Percentiles rank a stretch among this genome's conserved stretches.
Evolutionary conservation across 106 monocot species (phyloP).

Genomic region (Chionographis japonica): DNA sequence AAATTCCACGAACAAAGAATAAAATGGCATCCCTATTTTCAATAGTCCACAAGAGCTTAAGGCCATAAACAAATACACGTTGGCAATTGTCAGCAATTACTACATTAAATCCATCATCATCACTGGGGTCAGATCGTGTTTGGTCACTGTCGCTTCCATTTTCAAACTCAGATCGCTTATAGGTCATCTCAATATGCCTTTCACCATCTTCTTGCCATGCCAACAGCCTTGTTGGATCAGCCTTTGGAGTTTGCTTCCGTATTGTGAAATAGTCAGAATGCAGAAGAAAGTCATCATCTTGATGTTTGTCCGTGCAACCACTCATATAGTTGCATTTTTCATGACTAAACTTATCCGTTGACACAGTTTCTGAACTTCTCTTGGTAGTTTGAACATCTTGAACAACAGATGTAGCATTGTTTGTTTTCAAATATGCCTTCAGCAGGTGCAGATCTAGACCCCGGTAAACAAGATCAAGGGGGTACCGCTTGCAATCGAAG

Average conservation of each 20-base stretch:
- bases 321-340: slow-evolving; percentile 24
- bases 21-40: slow-evolving; percentile 93
- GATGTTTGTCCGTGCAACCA: slow-evolving; percentile 42
- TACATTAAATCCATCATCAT: slow-evolving; percentile 97
- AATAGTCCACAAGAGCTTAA: slow-evolving; percentile 92
- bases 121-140: slow-evolving; percentile 81
- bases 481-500: slow-evolving; percentile 84
- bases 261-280: slow-evolving; percentile 92
- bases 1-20: slow-evolving; percentile 83
- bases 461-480: slow-evolving; percentile 97
- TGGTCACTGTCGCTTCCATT: slow-evolving; percentile 79
- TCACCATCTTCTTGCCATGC: slow-evolving; percentile 81
- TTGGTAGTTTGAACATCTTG: slow-evolving; percentile 36
- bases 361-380: slow-evolving; percentile 15
- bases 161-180: slow-evolving; percentile 66
- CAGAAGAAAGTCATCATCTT: slow-evolving; percentile 82
- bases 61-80: slow-evolving; percentile 87
- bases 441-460: slow-evolving; percentile 77
- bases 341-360: slow-evolving; percentile 28
- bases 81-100: slow-evolving; percentile 94
- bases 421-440: slow-evolving; percentile 60
- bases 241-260: slow-evolving; percentile 87
- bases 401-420: slow-evolving; percentile 18
- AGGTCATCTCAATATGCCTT: slow-evolving; percentile 64
- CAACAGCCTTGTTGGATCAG: slow-evolving; percentile 74